Conservation (phyloP, 768 basidiomycete genomes). For the Trametopsis cervina region DNA sequence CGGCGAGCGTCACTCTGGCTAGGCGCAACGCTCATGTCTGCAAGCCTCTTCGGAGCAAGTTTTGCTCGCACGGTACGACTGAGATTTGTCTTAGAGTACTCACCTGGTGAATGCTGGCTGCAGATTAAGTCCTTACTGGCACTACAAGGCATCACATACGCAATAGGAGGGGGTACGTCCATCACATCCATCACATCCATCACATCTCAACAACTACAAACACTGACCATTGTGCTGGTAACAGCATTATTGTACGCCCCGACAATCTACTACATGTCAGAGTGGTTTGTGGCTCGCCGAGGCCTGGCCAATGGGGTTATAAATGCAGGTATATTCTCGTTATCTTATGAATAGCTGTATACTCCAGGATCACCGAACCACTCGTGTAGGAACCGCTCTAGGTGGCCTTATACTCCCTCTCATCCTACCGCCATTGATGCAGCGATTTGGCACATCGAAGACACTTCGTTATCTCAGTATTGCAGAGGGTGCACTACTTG, state of each 20-base stretch:
- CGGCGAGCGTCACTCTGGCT: constrained; percentile 18
- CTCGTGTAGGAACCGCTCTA: constrained; percentile 20
- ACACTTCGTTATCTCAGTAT: constrained; percentile 17
- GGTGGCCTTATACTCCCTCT: constrained; percentile 25
- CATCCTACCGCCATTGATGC: constrained; percentile 20
- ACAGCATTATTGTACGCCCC: constrained; percentile 23
- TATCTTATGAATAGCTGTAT: neutral
- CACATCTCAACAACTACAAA: neutral
- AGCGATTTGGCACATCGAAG: constrained; percentile 15
- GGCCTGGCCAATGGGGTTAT: constrained; percentile 28
- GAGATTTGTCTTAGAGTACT: neutral
- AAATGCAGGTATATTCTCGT: constrained; percentile 19
- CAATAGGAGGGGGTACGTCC: constrained; percentile 21
- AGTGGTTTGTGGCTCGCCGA: constrained; percentile 26
- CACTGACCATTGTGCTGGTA: no score
- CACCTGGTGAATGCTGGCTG: neutral
- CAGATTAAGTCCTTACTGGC: constrained; percentile 11
- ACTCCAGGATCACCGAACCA: no score
- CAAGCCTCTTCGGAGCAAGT: constrained; percentile 23
- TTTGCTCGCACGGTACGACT: constrained; percentile 13
- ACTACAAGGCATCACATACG: constrained; percentile 24
- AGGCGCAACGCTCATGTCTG: constrained; percentile 18
- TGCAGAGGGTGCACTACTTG: constrained; percentile 15
- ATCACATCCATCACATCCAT: neutral
- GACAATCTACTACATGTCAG: constrained; percentile 23